Base-by-base conservation (phyloP, 2,329 filamentous ascomycete species). In the Colletotrichum cuscutae region DNA sequence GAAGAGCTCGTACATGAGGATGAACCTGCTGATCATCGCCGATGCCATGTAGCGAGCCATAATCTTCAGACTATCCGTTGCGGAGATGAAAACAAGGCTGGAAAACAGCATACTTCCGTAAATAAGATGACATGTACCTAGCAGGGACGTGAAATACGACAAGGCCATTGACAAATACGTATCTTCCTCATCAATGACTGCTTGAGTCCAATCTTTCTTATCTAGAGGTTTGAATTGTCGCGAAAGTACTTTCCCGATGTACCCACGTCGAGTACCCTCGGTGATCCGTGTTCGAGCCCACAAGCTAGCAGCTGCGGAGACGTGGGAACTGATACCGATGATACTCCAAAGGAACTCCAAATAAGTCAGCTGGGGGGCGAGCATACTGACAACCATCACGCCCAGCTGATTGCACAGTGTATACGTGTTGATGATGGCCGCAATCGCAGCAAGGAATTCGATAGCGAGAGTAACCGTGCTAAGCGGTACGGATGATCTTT, bases 181-280 rank as follows among this genome's bases (percentile, higher is more conserved):
- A 11, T 49, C 19, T 1, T 49, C 7, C 3, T 49, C 42, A 1
- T 2, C 7, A 22, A 49, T 49, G 1, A 9, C 0, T 2, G 42
- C 19, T 4, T 2, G 0, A 11, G 42, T 49, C 42, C 42, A 49
- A 11, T n/a, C 19, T 0, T 49, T 0, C 3, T 49, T 0, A 22
- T 11, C 42, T 4, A 49, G 8, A 11, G 42, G 42, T 22, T 22
- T 49, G 19, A 49, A 49, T 5, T 49, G 42, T 11, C 42, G 42
- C 19, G n/a, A 22, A 9, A 49, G 7, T 11, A 49, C 8, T 11
- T 49, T 3, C 8, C 4, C 2, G 19, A 49, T 49, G 8, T 49
- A 49, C 19, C 5, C 42, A 4, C 19, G 42, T 5, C 42, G 19
- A 4, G 42, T 37, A 15, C 35, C 35, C 13, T 1, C 2, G 42